These are phyloP conservation scores for Russula brevipes DNA, from an alignment of 768 basidiomycete genomes.

Conservation along the genomic window DNA sequence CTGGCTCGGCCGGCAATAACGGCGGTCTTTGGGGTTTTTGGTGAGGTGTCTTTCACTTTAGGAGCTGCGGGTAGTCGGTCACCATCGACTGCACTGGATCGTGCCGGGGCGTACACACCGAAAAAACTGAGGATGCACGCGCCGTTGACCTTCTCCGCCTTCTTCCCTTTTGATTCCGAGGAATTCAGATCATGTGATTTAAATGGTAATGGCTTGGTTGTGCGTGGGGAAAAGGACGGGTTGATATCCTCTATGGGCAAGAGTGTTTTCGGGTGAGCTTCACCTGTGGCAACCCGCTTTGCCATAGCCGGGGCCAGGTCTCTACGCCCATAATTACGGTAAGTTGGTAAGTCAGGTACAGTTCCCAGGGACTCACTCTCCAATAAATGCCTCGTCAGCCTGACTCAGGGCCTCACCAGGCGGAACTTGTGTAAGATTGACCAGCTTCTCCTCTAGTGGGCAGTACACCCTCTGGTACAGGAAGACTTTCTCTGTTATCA, in stretches of 20 bases:
- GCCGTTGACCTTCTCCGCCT: conserved; percentile 31
- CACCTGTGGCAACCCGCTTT: conserved; percentile 59
- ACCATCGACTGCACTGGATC: not conserved
- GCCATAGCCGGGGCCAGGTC: conserved; percentile 61
- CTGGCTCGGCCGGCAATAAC: conserved; percentile 50
- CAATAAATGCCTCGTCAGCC: conserved; percentile 66
- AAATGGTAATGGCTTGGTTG: conserved; percentile 41
- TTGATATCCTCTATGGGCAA: conserved; percentile 76
- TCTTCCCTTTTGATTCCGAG: conserved; percentile 25
- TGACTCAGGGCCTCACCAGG: conserved; percentile 49
- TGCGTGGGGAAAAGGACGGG: conserved; percentile 53
- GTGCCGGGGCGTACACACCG: conserved; percentile 39
- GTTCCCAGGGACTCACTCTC: conserved; percentile 43
- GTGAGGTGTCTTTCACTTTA: conserved; percentile 12
- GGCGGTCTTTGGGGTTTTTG: conserved; percentile 16
- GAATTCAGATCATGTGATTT: conserved; percentile 19
- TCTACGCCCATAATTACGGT: conserved; percentile 36
- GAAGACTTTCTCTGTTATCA: conserved; percentile 86
- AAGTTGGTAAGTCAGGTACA: not conserved
- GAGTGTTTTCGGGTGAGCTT: conserved; percentile 64
- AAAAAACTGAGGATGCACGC: conserved; percentile 58
- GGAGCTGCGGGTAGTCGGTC: conserved; percentile 11
- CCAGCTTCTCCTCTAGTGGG: conserved; percentile 57
- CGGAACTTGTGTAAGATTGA: conserved; percentile 61
- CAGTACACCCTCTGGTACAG: conserved; percentile 90